These are phyloP conservation scores for Hypoxylon sp. DNA, from an alignment of 2,329 filamentous ascomycete genomes.

Conservation along the genomic window DNA sequence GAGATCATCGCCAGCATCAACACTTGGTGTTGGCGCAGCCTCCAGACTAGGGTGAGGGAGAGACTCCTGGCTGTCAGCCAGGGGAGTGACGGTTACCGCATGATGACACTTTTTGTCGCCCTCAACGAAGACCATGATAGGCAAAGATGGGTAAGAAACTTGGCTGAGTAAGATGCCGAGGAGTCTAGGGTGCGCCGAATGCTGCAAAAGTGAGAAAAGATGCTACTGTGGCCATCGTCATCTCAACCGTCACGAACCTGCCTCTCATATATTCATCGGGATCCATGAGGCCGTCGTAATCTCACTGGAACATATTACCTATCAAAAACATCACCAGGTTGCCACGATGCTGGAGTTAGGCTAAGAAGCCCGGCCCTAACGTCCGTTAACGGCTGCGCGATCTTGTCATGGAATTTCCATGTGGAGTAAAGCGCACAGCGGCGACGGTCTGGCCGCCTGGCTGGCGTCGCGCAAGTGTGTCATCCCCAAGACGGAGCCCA, in stretches of 20 bases:
- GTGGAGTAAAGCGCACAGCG: conserved; percentile 43
- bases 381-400: conserved; percentile 49
- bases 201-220: conserved; percentile 28
- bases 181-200: conserved; percentile 16
- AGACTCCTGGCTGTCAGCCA: conserved; percentile 32
- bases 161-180: conserved; percentile 26
- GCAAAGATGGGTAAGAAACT: conserved; percentile 30
- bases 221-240: conserved; percentile 30
- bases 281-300: conserved; percentile 14
- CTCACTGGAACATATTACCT: conserved; percentile 44
- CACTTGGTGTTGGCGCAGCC: conserved; percentile 14
- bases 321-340: conserved; percentile 43
- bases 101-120: conserved; percentile 34
- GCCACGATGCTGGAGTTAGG: conserved; percentile 41
- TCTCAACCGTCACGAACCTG: conserved; percentile 24
- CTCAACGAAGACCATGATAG: conserved; percentile 38
- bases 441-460: conserved; percentile 39
- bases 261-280: conserved; percentile 43
- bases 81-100: conserved; percentile 35
- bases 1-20: conserved; percentile 17
- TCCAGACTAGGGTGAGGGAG: conserved; percentile 31
- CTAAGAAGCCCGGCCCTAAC: conserved; percentile 27
- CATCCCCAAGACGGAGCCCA: conserved; percentile 31
- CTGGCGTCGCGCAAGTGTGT: conserved; percentile 38
- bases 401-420: conserved; percentile 45